Percentiles rank a stretch among this genome's conserved stretches.
Conservation (phyloP, 116 monocot genomes). For the Cymodocea nodosa region DNA sequence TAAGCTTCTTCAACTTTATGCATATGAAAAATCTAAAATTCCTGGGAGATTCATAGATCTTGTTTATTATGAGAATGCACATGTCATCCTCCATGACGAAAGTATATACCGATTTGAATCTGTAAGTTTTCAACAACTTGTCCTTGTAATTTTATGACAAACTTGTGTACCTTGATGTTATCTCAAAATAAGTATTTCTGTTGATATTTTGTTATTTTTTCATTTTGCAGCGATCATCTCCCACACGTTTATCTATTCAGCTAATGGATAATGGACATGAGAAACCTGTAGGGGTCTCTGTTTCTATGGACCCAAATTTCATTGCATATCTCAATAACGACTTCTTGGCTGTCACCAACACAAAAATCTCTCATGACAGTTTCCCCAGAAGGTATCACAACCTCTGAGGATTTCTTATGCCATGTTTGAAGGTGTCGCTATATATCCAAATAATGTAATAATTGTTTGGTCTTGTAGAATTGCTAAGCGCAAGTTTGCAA, state of each 20-base stretch:
- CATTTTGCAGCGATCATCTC: conserved; percentile 36
- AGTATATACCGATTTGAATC: conserved; percentile 71
- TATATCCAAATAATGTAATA: not conserved
- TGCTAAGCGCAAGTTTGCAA: conserved; percentile 34
- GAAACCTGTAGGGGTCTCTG: conserved; percentile 58
- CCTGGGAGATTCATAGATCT: conserved; percentile 47
- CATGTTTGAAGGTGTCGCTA: not conserved
- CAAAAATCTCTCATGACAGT: conserved; percentile 21
- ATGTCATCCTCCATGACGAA: conserved; percentile 71
- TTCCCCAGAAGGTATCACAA: conserved; percentile 42
- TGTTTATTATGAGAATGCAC: conserved; percentile 85
- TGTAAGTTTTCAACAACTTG: conserved; percentile 30
- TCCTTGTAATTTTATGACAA: not conserved
- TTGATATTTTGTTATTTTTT: not conserved
- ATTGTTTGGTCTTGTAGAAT: conserved; percentile 30
- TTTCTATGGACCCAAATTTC: conserved; percentile 66
- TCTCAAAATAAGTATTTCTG: not conserved
- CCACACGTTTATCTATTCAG: conserved; percentile 48
- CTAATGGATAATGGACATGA: conserved; percentile 65
- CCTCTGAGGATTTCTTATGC: not conserved
- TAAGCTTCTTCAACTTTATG: conserved; percentile 81
- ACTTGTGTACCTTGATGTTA: not conserved
- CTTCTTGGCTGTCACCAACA: conserved; percentile 32
- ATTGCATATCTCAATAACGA: conserved; percentile 55
- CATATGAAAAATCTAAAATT: conserved; percentile 67